A percentile compares a stretch with the other conserved stretches of the same genome.
phyloP scores from a whole-genome alignment of 2,329 filamentous ascomycete species.

The Byssoonygena ceratinophila region DNA sequence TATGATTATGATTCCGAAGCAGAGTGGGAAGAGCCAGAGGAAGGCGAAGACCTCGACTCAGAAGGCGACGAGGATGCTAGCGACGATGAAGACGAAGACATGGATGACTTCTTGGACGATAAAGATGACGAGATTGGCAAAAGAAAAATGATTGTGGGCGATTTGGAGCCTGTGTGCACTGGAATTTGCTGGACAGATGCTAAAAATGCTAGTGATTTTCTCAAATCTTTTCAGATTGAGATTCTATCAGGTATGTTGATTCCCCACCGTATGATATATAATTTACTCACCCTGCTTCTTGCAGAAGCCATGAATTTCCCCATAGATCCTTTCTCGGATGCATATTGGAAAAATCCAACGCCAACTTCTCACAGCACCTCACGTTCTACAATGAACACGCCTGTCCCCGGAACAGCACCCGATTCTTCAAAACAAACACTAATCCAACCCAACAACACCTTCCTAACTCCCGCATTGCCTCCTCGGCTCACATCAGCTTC shows the following conservation, averaged over 20 bases:
- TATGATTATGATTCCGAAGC: conserved; percentile 59
- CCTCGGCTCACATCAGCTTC: not conserved
- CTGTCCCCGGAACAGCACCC: conserved; percentile 11
- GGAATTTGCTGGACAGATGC: conserved; percentile 74
- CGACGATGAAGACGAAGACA: conserved; percentile 64
- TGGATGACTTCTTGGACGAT: conserved; percentile 84
- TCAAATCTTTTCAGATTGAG: conserved; percentile 59
- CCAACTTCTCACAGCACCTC: conserved; percentile 17
- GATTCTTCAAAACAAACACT: conserved; percentile 3
- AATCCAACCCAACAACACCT: conserved; percentile 2
- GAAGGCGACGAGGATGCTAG: conserved; percentile 54
- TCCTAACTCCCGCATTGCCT: not conserved
- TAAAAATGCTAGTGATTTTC: conserved; percentile 39
- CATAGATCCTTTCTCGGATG: conserved; percentile 75
- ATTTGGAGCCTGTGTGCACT: conserved; percentile 64
- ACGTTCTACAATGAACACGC: conserved; percentile 3
- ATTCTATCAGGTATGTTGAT: conserved; percentile 52
- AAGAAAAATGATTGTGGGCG: conserved; percentile 50
- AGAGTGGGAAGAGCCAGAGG: conserved; percentile 57
- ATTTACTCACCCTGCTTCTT: not conserved
- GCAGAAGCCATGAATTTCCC: conserved; percentile 41
- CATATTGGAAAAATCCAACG: conserved; percentile 57
- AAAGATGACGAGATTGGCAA: conserved; percentile 58
- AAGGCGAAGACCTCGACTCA: conserved; percentile 59
- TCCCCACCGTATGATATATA: not conserved